phyloP scores from a whole-genome alignment of 2,329 filamentous ascomycete species.

The Nectriaceae sp. region DNA sequence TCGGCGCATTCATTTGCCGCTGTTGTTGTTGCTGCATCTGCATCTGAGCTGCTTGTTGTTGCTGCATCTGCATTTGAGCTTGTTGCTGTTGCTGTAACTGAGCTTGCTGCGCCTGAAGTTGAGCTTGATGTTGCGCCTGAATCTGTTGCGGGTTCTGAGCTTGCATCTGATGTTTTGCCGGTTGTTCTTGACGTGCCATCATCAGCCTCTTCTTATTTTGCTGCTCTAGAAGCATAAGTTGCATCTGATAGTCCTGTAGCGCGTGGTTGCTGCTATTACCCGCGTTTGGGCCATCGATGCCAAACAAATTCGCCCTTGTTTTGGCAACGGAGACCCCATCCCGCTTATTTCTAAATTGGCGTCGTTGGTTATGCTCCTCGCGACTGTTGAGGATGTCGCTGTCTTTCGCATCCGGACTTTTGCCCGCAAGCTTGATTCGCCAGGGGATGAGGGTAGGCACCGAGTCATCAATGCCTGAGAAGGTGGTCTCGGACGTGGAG shows the following conservation, averaged over 20 bases:
- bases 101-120: conserved; percentile 2
- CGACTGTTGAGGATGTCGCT: conserved; percentile 38
- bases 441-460: conserved; percentile 59
- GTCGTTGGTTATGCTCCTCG: conserved; percentile 39
- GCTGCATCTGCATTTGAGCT: conserved; percentile 1
- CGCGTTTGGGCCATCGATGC: conserved; percentile 38
- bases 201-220: conserved; percentile 82
- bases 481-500: conserved; percentile 64
- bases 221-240: conserved; percentile 80
- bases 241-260: conserved; percentile 84
- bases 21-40: not conserved
- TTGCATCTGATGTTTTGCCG: conserved; percentile 5
- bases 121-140: conserved; percentile 4
- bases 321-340: conserved; percentile 5
- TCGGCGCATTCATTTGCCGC: not conserved
- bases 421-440: conserved; percentile 52
- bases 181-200: conserved; percentile 77
- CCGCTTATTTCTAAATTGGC: conserved; percentile 31
- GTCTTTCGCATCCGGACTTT: conserved; percentile 12
- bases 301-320: conserved; percentile 8
- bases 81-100: conserved; percentile 6
- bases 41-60: not conserved
- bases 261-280: conserved; percentile 67
- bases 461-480: conserved; percentile 54
- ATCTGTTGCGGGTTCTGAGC: not conserved